Percentiles rank a stretch among this genome's conserved stretches.
These are phyloP conservation scores for Suhomyces yuchorum DNA, from an alignment of 1,139 yeast species.

Conservation along the genomic window DNA sequence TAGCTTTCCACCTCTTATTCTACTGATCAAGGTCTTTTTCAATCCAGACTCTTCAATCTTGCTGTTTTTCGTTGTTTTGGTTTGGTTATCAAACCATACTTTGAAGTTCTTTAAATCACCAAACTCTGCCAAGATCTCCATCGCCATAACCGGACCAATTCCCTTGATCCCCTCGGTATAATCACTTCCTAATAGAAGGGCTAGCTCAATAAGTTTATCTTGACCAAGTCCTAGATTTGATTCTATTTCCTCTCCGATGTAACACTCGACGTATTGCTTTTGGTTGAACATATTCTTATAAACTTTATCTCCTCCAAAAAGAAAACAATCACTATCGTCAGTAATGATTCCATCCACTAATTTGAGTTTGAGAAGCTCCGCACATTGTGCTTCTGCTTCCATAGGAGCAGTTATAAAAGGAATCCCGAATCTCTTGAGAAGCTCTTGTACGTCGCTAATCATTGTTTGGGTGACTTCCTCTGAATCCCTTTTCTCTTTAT, in stretches of 20 bases:
- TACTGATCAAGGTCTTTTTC: constrained; percentile 53
- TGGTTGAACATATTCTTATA: constrained; percentile 96
- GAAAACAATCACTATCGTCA: constrained; percentile 95
- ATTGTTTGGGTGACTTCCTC: constrained; percentile 87
- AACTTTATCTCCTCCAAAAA: constrained; percentile 85
- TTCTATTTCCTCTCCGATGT: constrained; percentile 60
- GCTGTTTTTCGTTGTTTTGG: constrained; percentile 20
- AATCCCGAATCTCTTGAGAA: constrained; percentile 83
- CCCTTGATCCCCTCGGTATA: constrained; percentile 92
- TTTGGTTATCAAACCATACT: constrained; percentile 41
- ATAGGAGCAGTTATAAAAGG: constrained; percentile 95
- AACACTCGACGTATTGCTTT: constrained; percentile 88
- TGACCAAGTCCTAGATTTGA: constrained; percentile 67
- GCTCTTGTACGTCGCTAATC: constrained; percentile 88
- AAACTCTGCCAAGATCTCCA: constrained; percentile 93
- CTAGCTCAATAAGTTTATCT: constrained; percentile 69
- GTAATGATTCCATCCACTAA: constrained; percentile 95
- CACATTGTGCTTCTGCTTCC: constrained; percentile 99
- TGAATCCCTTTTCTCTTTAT: constrained; percentile 77
- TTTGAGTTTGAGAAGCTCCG: constrained; percentile 62
- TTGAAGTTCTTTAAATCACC: constrained; percentile 42
- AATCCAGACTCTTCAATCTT: constrained; percentile 30
- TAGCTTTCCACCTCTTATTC: constrained; percentile 61
- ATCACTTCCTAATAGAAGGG: constrained; percentile 86
- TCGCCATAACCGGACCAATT: constrained; percentile 88